phyloP scores from a whole-genome alignment of 441 rosid species.

The Gossypium davidsonii region DNA sequence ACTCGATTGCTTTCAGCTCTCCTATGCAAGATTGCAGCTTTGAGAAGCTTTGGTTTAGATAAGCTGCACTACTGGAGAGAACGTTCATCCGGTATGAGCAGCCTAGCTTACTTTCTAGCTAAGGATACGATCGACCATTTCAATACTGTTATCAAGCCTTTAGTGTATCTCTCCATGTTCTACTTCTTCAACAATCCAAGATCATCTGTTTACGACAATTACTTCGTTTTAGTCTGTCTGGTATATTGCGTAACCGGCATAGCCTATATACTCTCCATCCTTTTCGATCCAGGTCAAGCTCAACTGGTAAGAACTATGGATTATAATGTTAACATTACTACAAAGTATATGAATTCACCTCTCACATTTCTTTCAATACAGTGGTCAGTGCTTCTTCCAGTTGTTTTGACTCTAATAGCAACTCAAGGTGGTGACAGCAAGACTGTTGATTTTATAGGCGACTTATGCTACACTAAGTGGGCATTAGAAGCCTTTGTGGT shows the following conservation, averaged over 20 bases:
- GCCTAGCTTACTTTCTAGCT: conserved; percentile 81
- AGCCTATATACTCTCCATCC: conserved; percentile 72
- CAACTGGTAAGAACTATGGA: conserved; percentile 57
- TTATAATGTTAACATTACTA: background rate
- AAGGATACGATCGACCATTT: conserved; percentile 90
- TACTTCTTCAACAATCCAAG: conserved; percentile 95
- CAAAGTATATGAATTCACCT: background rate
- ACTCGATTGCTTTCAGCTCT: conserved; percentile 52
- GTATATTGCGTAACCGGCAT: conserved; percentile 91
- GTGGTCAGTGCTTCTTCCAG: conserved; percentile 99
- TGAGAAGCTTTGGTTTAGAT: conserved; percentile 85
- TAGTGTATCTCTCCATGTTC: conserved; percentile 89
- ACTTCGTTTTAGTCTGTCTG: conserved; percentile 65
- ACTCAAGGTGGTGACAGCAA: conserved; percentile 36
- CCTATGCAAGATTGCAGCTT: conserved; percentile 83
- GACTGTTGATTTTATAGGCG: conserved; percentile 30
- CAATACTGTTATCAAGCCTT: conserved; percentile 82
- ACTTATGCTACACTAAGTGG: conserved; percentile 82
- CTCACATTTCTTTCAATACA: conserved; percentile 18
- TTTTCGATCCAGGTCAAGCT: conserved; percentile 82
- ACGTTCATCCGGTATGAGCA: conserved; percentile 82
- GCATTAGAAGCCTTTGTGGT: conserved; percentile 94
- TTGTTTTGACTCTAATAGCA: conserved; percentile 80
- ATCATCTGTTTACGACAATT: conserved; percentile 68
- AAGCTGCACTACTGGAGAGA: conserved; percentile 92